These are phyloP conservation scores for Paecilomyces fulvus DNA, from an alignment of 2,329 filamentous ascomycete genomes.

Conservation along the genomic window DNA sequence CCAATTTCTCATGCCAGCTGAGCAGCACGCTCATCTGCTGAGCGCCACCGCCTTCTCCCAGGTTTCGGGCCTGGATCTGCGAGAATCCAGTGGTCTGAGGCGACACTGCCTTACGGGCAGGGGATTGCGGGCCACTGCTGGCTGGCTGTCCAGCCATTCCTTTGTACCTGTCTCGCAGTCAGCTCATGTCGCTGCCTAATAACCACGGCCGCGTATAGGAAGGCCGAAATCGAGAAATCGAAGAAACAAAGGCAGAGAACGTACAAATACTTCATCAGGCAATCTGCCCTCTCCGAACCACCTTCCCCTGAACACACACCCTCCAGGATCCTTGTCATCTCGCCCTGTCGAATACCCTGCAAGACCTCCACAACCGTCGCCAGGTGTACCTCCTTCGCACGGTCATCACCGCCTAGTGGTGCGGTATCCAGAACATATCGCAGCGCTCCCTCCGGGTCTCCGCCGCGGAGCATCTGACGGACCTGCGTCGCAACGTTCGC, in stretches of 20 bases:
- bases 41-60: conserved; percentile 61
- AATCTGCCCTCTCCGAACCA: conserved; percentile 78
- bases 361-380: conserved; percentile 86
- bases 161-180: conserved; percentile 62
- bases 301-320: conserved; percentile 70
- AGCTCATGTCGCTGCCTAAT: background rate
- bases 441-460: conserved; percentile 79
- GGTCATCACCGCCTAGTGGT: conserved; percentile 52
- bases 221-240: background rate
- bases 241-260: conserved; percentile 26
- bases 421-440: conserved; percentile 76
- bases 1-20: conserved; percentile 98
- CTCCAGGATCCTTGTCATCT: conserved; percentile 84
- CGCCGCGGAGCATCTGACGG: conserved; percentile 75
- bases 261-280: conserved; percentile 96
- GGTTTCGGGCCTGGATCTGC: conserved; percentile 56
- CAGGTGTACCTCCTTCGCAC: conserved; percentile 71
- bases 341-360: conserved; percentile 89
- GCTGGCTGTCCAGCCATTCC: conserved; percentile 57
- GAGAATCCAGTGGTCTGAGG: conserved; percentile 84
- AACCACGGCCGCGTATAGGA: background rate
- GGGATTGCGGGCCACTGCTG: conserved; percentile 36
- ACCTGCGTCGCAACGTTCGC: conserved; percentile 72
- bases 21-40: conserved; percentile 93
- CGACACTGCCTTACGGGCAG: conserved; percentile 47